Evolutionary conservation across 306 rosid genomes (phyloP), one percentile per base, ranked within the genome.

Genomic region (Psophocarpus tetragonolobus): DNA sequence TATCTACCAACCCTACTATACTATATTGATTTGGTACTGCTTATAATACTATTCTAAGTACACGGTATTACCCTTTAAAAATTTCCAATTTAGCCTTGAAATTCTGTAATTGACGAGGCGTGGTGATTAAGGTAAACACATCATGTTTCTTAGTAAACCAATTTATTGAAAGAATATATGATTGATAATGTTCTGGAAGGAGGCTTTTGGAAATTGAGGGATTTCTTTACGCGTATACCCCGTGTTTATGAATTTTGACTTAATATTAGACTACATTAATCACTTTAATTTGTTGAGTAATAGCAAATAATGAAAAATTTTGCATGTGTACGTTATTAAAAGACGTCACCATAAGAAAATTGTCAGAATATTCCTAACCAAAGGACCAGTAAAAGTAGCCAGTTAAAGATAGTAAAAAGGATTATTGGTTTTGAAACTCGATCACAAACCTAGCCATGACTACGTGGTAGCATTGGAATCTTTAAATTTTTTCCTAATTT

Each of bases 81-180:
- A 18, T 54, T 11, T 66, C 77, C 80, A 78, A 64, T 54, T 39
- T 45, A 69, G 78, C 18, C 24, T 69, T 82, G 81, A 62, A 71
- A 79, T 61, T n/a, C n/a, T 50, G 65, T 30, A 64, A 51, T 27
- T 8, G 70, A 32, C 2, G 39, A 6, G 41, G 39, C 74, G 87
- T 74, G 74, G 68, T 33, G 30, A 39, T 38, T 74, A 83, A 74
- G 78, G 33, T 73, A 20, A 20, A 65, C 63, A 27, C 36, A 68
- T 8, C 27, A 26, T 13, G 7, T 58, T 58, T 27, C 29, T 8
- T 41, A 66, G 27, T 62, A 44, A 75, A 62, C 68, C 26, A 24
- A 41, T 53, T 67, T 3, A 44, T 44, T 57, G 64, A 67, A 21
- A 68, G 30, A 58, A 60, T 60, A 32, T 6, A 47, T 2, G 26